Percentiles rank a stretch among this genome's conserved stretches.
Evolutionary conservation across 2,329 filamentous ascomycete genomes (phyloP).

Genomic region (Nemania serpens): DNA sequence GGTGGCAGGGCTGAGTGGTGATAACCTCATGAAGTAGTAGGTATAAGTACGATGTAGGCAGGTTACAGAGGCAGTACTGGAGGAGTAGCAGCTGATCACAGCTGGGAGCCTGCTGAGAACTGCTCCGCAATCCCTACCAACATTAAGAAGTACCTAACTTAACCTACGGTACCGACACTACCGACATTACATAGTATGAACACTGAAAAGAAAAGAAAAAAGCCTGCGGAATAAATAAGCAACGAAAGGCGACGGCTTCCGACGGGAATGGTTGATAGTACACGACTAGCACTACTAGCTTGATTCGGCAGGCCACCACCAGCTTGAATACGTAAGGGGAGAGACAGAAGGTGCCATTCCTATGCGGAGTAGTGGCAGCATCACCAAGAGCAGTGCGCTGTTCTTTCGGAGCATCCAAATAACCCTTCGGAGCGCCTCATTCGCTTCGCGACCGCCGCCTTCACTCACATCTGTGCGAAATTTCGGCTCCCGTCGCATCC

Average conservation of each 20-base stretch:
- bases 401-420: conserved; percentile 39
- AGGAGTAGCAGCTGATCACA: neutral
- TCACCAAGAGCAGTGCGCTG: conserved; percentile 37
- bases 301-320: conserved; percentile 25
- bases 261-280: neutral
- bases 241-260: conserved; percentile 14
- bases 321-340: conserved; percentile 1
- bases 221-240: conserved; percentile 7
- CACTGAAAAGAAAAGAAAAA: neutral
- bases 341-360: conserved; percentile 17
- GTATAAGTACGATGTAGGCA: neutral
- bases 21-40: conserved; percentile 4
- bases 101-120: neutral
- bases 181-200: too few relatives aligned
- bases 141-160: too few relatives aligned
- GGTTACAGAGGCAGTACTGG: too few relatives aligned
- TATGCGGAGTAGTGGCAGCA: conserved; percentile 36
- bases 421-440: conserved; percentile 36
- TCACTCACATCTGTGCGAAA: conserved; percentile 24
- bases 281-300: conserved; percentile 17
- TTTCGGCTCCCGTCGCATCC: conserved; percentile 13
- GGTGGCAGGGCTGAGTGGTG: neutral
- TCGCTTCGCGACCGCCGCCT: conserved; percentile 21
- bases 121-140: too few relatives aligned
- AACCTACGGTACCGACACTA: too few relatives aligned